Evolutionary conservation across 441 rosid species (phyloP), one percentile per base, ranked within the genome.

Genomic region (Theobroma grandiflorum): DNA sequence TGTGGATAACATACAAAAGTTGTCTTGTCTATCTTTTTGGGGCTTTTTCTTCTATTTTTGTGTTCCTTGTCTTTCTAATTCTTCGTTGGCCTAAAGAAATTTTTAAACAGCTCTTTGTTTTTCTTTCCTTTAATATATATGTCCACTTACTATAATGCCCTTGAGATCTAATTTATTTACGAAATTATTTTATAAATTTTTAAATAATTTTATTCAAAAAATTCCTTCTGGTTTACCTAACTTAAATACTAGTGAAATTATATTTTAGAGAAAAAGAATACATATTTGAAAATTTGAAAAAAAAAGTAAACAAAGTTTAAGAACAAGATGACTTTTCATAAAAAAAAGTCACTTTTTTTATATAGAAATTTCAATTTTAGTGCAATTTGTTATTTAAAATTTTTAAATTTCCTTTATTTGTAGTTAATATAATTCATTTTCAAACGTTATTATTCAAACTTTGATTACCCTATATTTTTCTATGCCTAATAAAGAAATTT

Each of bases 71-170:
- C 18, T 20, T 33, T 20, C 7, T 2, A 9, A 45, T 3, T 64
- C 63, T 12, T 52, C 47, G n/a, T 26, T 38, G 2, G 35, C 57
- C 40, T 22, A 16, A 4, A 35, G 31, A 4, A 20, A 20, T 11
- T 4, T 20, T 38, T 38, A 63, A 53, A n/a, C 62, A 9, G 14
- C 12, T 37, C 35, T 69, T 20, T 45, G 8, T 38, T 78, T 70
- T 11, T 14, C n/a, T 35, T 31, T 42, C 53, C 1, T 55, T 58
- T 35, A 63, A 59, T 45, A 62, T 10, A 58, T 3, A 0, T 52
- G 6, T 3, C 7, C 20, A 70, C 18, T 79, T 69, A 69, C 77
- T n/a, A 62, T 50, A 74, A 69, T 70, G 18, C 69, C 82, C 82
- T 42, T 53, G n/a, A 35, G 9, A 52, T 75, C 65, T 15, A 8